A percentile compares a stretch with the other conserved stretches of the same genome.
phyloP scores from a whole-genome alignment of 2,329 filamentous ascomycete species.

The Didymella glomerata region DNA sequence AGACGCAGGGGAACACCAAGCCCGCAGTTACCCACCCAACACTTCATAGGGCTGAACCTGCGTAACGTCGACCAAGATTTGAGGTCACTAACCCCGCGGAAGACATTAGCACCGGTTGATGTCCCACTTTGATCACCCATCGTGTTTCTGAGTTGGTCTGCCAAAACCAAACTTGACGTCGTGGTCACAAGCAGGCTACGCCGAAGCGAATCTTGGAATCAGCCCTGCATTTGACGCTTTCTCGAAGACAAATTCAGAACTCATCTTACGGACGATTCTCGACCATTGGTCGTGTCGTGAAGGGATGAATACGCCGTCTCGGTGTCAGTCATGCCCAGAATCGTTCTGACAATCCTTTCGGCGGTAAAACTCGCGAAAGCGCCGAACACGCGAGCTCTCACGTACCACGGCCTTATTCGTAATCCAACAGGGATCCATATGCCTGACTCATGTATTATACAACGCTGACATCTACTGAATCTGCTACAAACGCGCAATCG shows the following conservation, averaged over 20 bases:
- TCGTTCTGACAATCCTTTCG: not conserved
- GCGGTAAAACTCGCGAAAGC: not conserved
- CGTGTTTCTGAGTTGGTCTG: not conserved
- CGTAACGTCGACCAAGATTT: conserved; percentile 13
- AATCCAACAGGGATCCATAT: conserved; percentile 2
- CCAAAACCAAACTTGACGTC: not conserved
- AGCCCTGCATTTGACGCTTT: not conserved
- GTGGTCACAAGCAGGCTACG: not conserved
- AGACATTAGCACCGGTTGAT: conserved; percentile 9
- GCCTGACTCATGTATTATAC: conserved; percentile 12
- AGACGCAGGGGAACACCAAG: conserved; percentile 2
- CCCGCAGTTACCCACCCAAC: conserved; percentile 10
- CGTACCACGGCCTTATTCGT: conserved; percentile 9
- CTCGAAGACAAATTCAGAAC: not conserved
- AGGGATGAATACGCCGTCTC: not conserved
- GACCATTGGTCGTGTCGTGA: not conserved
- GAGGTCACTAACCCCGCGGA: conserved; percentile 1
- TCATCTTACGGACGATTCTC: not conserved
- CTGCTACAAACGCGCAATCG: not conserved
- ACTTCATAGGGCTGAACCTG: conserved; percentile 16
- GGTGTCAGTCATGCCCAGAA: not conserved
- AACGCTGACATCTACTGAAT: conserved; percentile 4
- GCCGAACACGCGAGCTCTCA: conserved; percentile 7
- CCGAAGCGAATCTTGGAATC: not conserved
- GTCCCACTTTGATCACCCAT: conserved; percentile 3